Evolutionary conservation across 805 yeast species (phyloP).

Genomic region (Hyphopichia homilentoma): DNA sequence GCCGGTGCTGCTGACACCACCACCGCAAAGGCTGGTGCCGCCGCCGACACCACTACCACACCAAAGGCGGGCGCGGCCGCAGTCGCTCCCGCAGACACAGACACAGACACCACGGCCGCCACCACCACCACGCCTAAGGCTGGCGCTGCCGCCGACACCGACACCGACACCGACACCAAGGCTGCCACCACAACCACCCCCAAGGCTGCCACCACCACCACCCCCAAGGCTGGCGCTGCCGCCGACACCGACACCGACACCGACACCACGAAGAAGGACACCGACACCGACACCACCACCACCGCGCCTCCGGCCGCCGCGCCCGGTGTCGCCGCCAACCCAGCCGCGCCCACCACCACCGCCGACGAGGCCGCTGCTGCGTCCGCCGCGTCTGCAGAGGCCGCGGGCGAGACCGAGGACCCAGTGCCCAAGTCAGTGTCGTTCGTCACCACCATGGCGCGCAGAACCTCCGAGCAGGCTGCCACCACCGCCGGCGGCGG

Average conservation of each 20-base stretch:
- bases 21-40: constrained; percentile 12
- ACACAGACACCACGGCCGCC: constrained; percentile 12
- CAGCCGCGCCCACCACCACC: constrained; percentile 8
- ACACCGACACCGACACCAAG: constrained; percentile 9
- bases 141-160: constrained; percentile 9
- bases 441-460: constrained; percentile 30
- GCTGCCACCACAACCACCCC: constrained; percentile 10
- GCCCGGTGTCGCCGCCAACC: constrained; percentile 8
- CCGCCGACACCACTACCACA: constrained; percentile 15
- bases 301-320: constrained; percentile 12
- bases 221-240: constrained; percentile 9
- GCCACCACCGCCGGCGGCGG: constrained; percentile 7
- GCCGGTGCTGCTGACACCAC: constrained; percentile 15
- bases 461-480: constrained; percentile 16
- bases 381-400: constrained; percentile 8
- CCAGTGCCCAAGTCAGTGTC: constrained; percentile 20
- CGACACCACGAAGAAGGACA: constrained; percentile 7
- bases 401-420: constrained; percentile 8
- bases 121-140: constrained; percentile 13
- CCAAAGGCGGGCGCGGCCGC: constrained; percentile 14
- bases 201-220: constrained; percentile 11
- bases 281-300: constrained; percentile 9
- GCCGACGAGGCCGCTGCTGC: constrained; percentile 12
- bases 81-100: constrained; percentile 14
- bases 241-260: constrained; percentile 9